phyloP scores from a whole-genome alignment of 2,329 filamentous ascomycete species.

The Xylariaceae sp. region DNA sequence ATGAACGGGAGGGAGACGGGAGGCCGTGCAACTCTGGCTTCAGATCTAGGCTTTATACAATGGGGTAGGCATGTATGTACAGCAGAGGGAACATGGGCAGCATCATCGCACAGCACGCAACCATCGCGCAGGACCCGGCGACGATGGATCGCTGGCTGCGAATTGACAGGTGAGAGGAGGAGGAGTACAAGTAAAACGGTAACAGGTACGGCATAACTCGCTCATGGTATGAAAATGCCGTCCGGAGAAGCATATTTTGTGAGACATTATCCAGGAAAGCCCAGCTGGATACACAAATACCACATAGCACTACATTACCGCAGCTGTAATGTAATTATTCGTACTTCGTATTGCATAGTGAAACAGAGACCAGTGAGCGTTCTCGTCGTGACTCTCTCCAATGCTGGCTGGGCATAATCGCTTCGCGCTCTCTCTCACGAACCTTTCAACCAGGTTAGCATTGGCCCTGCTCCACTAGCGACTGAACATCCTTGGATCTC shows the following conservation, averaged over 20 bases:
- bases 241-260: neutral
- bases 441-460: conserved; percentile 4
- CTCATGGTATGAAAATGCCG: too few relatives aligned
- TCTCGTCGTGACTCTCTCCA: neutral
- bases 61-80: neutral
- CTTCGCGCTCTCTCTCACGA: conserved; percentile 1
- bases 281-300: neutral
- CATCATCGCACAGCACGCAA: neutral
- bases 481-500: neutral
- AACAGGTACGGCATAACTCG: too few relatives aligned
- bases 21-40: conserved; percentile 18
- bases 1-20: conserved; percentile 17
- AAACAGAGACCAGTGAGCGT: neutral
- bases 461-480: conserved; percentile 6
- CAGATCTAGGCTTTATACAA: conserved; percentile 7
- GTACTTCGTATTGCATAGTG: neutral
- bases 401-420: neutral
- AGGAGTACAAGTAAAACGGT: neutral
- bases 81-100: neutral
- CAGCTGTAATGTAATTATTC: neutral
- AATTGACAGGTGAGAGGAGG: neutral
- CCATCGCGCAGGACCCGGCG: neutral
- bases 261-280: neutral
- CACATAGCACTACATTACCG: neutral
- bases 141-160: neutral